Conservation (phyloP, 768 basidiomycete genomes). For the Cyclocybe aegerita region DNA sequence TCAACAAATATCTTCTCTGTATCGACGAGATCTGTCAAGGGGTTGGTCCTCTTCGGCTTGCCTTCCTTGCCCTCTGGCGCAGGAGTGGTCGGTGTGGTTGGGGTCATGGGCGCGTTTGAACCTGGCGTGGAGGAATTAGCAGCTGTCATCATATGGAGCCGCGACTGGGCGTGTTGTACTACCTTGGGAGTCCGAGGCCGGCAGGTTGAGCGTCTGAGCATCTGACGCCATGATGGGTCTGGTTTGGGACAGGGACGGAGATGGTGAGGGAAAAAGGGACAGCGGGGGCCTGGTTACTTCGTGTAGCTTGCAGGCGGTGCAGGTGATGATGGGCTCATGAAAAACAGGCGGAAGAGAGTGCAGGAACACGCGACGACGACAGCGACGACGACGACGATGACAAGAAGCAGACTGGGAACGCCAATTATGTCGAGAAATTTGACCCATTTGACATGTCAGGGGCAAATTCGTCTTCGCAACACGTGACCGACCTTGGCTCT, state of each 20-base stretch:
- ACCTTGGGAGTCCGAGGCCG: slow-evolving; percentile 18
- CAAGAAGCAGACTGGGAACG: background rate
- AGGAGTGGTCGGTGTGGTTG: slow-evolving; percentile 30
- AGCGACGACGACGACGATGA: slow-evolving; percentile 1
- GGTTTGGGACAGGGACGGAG: slow-evolving; percentile 3
- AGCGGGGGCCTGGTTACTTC: background rate
- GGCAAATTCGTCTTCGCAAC: slow-evolving; percentile 13
- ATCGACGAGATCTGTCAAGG: slow-evolving; percentile 88
- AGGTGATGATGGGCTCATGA: background rate
- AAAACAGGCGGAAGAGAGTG: slow-evolving; percentile 1
- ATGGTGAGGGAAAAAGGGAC: slow-evolving; percentile 1
- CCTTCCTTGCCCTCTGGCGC: slow-evolving; percentile 46
- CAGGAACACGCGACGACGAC: background rate
- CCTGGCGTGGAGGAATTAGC: slow-evolving; percentile 18
- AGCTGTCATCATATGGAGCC: background rate
- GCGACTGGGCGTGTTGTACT: slow-evolving; percentile 5
- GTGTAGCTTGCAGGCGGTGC: background rate
- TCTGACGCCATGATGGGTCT: background rate
- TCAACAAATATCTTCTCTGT: slow-evolving; percentile 94
- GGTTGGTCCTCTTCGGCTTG: slow-evolving; percentile 64
- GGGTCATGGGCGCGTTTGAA: slow-evolving; percentile 28
- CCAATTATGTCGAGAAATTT: slow-evolving; percentile 10
- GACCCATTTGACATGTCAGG: slow-evolving; percentile 2
- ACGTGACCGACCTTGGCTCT: slow-evolving; percentile 15
- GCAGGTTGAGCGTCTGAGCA: slow-evolving; percentile 10